Evolutionary conservation across 805 yeast genomes (phyloP).

Genomic region (Cyberlindnera misumaiensis): DNA sequence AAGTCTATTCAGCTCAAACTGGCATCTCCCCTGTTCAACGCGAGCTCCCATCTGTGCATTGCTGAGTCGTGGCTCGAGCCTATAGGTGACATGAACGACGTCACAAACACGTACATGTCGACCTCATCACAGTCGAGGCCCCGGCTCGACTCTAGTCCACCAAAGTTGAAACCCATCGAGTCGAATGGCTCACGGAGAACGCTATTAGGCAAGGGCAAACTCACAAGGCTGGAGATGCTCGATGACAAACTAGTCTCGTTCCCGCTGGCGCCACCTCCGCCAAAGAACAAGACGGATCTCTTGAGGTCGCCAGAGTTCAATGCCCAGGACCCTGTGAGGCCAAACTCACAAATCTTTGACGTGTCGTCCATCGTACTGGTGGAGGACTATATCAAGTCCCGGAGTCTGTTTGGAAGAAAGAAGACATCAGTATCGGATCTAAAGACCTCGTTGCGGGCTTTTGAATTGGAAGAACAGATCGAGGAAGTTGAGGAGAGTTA

Average conservation of each 20-base stretch:
- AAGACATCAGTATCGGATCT: slow-evolving; percentile 29
- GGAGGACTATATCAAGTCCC: slow-evolving; percentile 45
- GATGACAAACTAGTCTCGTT: slow-evolving; percentile 33
- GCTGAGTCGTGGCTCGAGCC: too few species aligned
- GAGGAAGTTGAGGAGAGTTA: slow-evolving; percentile 5
- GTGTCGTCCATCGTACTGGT: slow-evolving; percentile 36
- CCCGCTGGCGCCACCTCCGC: slow-evolving; percentile 28
- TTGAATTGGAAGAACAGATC: slow-evolving; percentile 1
- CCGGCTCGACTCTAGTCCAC: too few species aligned
- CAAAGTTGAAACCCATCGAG: too few species aligned
- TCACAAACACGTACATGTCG: slow-evolving; percentile 8
- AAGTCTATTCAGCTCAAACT: too few species aligned
- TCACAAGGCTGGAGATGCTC: slow-evolving; percentile 32
- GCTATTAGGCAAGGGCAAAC: slow-evolving; percentile 1
- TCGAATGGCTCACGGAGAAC: too few species aligned
- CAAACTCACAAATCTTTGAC: slow-evolving; percentile 13
- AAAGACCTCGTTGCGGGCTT: slow-evolving; percentile 22
- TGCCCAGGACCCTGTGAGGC: slow-evolving; percentile 5
- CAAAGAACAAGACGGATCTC: slow-evolving; percentile 1
- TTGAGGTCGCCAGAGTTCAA: neutral
- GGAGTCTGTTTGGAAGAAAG: slow-evolving; percentile 13
- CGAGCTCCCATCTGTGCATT: too few species aligned
- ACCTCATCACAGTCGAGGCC: too few species aligned
- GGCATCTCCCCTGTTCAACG: too few species aligned
- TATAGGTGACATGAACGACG: slow-evolving; percentile 10